phyloP scores from a whole-genome alignment of 2,329 filamentous ascomycete genomes.

The Paecilomyces niveus region DNA sequence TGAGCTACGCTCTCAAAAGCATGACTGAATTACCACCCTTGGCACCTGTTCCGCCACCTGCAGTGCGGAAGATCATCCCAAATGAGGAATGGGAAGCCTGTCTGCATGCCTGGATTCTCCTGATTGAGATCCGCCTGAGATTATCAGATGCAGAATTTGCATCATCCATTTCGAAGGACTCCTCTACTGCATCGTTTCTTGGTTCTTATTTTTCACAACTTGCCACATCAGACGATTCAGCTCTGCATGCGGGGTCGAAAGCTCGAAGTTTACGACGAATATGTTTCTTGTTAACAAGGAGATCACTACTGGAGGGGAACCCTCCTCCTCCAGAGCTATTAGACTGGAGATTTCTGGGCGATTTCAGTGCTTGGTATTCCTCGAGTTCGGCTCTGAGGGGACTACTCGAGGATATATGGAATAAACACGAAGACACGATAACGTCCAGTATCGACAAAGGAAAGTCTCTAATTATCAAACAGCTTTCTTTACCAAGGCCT shows the following conservation, averaged over 20 bases:
- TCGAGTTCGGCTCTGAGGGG: constrained; percentile 51
- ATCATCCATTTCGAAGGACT: constrained; percentile 46
- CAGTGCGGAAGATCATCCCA: constrained; percentile 59
- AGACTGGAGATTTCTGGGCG: constrained; percentile 61
- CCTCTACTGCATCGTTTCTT: constrained; percentile 58
- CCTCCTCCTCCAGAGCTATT: constrained; percentile 45
- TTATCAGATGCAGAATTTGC: constrained; percentile 52
- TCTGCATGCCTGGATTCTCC: constrained; percentile 66
- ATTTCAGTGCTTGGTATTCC: constrained; percentile 60
- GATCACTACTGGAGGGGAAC: constrained; percentile 45
- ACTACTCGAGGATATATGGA: constrained; percentile 47
- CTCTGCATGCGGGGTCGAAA: constrained; percentile 27
- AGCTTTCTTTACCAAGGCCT: constrained; percentile 14
- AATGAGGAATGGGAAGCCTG: constrained; percentile 70
- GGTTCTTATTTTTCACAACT: constrained; percentile 57
- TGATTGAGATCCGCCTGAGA: constrained; percentile 59
- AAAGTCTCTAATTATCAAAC: constrained; percentile 26
- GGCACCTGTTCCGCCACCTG: constrained; percentile 66
- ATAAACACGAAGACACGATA: constrained; percentile 24
- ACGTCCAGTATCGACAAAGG: constrained; percentile 29
- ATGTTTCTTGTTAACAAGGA: constrained; percentile 57
- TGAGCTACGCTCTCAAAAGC: constrained; percentile 25
- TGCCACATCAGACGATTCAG: constrained; percentile 26
- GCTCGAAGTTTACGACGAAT: constrained; percentile 51
- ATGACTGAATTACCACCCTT: constrained; percentile 59